Conservation (phyloP, 345 rosid species). For the Erysimum cheiranthoides region DNA sequence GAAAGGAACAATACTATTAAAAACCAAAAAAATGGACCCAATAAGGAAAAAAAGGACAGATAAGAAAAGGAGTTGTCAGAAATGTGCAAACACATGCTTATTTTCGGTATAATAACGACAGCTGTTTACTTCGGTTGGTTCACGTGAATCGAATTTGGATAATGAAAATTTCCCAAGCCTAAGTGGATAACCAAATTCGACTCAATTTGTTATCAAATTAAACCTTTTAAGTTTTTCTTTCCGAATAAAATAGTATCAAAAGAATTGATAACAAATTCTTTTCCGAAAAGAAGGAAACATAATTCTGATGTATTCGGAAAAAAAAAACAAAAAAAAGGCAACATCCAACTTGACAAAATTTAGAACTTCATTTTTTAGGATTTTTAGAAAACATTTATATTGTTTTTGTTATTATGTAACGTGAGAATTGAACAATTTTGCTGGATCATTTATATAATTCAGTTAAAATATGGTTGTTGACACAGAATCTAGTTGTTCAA, state of each 20-base stretch:
- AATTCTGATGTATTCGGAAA: neutral
- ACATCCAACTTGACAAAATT: constrained; percentile 23
- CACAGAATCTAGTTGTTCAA: constrained; percentile 37
- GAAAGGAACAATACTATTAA: neutral
- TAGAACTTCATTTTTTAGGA: constrained; percentile 2
- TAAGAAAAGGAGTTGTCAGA: constrained; percentile 46
- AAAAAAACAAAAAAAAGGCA: neutral
- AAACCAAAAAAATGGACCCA: constrained; percentile 5
- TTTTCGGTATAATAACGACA: constrained; percentile 36
- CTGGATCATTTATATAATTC: constrained; percentile 5
- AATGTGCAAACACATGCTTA: constrained; percentile 45
- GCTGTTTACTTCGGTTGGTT: constrained; percentile 41
- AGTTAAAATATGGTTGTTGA: constrained; percentile 42
- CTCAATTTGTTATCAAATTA: neutral
- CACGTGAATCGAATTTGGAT: constrained; percentile 35
- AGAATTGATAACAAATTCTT: too few species aligned
- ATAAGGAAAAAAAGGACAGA: constrained; percentile 29
- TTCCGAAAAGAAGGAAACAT: too few species aligned
- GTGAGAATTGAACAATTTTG: constrained; percentile 34
- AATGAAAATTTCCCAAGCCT: neutral
- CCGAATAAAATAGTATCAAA: too few species aligned
- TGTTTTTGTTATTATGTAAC: constrained; percentile 24
- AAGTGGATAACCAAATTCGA: neutral
- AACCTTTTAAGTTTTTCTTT: neutral
- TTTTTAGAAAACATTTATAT: neutral